Evolutionary conservation across 208 protist genomes (phyloP).

Genomic region (Acanthamoeba royreba): DNA sequence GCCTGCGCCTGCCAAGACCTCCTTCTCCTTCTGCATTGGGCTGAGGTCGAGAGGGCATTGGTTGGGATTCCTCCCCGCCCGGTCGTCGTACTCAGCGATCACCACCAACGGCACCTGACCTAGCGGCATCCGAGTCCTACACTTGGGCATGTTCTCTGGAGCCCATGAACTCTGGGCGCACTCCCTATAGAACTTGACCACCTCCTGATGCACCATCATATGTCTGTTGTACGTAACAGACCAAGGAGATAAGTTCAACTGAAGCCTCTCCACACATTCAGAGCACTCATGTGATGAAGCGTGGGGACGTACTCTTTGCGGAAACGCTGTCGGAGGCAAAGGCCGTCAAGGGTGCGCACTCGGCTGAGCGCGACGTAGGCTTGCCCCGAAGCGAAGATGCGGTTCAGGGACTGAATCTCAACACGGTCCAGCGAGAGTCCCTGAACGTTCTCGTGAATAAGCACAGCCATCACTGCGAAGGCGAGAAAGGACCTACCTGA

Average conservation of each 20-base stretch:
- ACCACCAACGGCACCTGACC: too few relatives aligned
- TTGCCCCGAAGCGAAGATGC: not conserved
- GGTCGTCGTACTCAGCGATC: too few relatives aligned
- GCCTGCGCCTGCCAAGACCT: too few relatives aligned
- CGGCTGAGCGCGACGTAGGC: conserved; percentile 12
- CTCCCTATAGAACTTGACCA: not conserved
- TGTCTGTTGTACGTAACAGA: not conserved
- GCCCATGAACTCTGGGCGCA: too few relatives aligned
- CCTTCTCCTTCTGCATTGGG: too few relatives aligned
- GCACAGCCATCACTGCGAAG: too few relatives aligned
- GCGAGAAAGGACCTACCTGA: conserved; percentile 89
- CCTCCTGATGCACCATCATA: not conserved
- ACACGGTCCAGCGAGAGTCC: conserved; percentile 48
- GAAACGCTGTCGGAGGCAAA: not conserved
- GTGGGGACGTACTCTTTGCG: not conserved
- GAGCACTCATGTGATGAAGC: not conserved
- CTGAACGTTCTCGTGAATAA: too few relatives aligned
- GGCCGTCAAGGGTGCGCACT: not conserved
- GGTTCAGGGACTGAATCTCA: not conserved
- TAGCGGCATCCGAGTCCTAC: too few relatives aligned
- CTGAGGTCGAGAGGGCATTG: too few relatives aligned
- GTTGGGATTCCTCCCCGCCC: too few relatives aligned
- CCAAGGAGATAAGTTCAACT: not conserved
- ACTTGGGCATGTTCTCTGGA: too few relatives aligned
- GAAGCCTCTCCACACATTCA: not conserved